Evolutionary conservation across 495 filamentous ascomycete genomes (phyloP).

Genomic region (Neurospora terricola): DNA sequence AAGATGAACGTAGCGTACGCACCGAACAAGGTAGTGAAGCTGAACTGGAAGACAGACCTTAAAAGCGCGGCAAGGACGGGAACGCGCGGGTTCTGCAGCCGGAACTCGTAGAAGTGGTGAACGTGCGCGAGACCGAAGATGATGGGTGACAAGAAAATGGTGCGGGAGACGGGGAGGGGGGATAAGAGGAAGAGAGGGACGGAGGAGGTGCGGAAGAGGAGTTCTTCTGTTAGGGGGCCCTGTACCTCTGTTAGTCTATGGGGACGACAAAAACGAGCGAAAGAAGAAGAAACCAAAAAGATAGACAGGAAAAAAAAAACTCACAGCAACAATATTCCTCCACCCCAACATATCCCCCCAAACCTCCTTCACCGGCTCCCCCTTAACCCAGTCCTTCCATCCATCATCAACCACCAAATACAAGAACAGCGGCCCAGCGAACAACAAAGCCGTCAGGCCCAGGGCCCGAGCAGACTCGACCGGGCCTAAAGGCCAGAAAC

Average conservation of each 20-base stretch:
- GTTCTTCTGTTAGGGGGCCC: constrained; percentile 86
- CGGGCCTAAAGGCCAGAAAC: constrained; percentile 60
- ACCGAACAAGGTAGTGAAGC: constrained; percentile 90
- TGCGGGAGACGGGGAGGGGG: constrained; percentile 41
- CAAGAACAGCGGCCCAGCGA: constrained; percentile 76
- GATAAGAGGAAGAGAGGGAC: constrained; percentile 76
- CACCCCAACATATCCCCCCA: constrained; percentile 41
- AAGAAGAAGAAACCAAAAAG: too few species aligned
- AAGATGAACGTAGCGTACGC: constrained; percentile 88
- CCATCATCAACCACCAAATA: constrained; percentile 57
- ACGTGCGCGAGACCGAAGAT: constrained; percentile 94
- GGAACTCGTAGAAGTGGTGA: constrained; percentile 95
- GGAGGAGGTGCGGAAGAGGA: constrained; percentile 81
- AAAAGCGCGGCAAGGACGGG: constrained; percentile 48
- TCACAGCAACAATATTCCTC: constrained; percentile 45
- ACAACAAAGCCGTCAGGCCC: constrained; percentile 66
- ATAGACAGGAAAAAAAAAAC: constrained; percentile 9
- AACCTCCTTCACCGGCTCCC: constrained; percentile 21
- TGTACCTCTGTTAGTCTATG: constrained; percentile 18
- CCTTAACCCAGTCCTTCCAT: constrained; percentile 55
- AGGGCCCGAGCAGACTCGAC: constrained; percentile 52
- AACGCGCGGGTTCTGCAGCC: constrained; percentile 64
- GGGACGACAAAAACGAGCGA: neutral
- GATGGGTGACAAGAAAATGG: constrained; percentile 72
- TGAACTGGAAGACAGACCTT: constrained; percentile 72